Conservation (phyloP, 1,284 basidiomycete species). For the Sporisorium reilianum region DNA sequence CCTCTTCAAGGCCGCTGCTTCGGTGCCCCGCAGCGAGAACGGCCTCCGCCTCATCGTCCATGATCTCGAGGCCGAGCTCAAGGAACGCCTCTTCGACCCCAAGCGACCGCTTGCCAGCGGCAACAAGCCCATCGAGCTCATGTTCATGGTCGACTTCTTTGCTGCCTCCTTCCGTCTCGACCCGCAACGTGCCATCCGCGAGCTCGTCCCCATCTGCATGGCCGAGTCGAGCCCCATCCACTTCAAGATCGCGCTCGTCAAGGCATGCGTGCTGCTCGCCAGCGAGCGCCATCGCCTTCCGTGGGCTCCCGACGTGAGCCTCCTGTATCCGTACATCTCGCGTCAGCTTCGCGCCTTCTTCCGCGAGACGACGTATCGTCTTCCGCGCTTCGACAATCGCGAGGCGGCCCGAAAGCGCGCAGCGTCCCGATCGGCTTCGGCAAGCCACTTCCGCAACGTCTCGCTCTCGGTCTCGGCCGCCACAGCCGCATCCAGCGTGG, state of each 20-base stretch:
- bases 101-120: slow-evolving; percentile 46
- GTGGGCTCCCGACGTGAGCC: slow-evolving; percentile 53
- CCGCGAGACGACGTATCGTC: slow-evolving; percentile 46
- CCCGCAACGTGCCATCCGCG: slow-evolving; percentile 52
- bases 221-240: slow-evolving; percentile 48
- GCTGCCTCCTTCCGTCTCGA: slow-evolving; percentile 66
- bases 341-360: slow-evolving; percentile 46
- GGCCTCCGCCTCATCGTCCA: slow-evolving; percentile 78
- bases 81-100: slow-evolving; percentile 63
- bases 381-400: slow-evolving; percentile 41
- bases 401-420: slow-evolving; percentile 37
- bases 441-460: slow-evolving; percentile 28
- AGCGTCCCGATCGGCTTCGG: slow-evolving; percentile 19
- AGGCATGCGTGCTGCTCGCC: slow-evolving; percentile 54
- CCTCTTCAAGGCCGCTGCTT: slow-evolving; percentile 82
- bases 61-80: slow-evolving; percentile 60
- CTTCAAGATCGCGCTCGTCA: slow-evolving; percentile 60
- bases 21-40: slow-evolving; percentile 73
- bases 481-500: slow-evolving; percentile 32
- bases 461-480: slow-evolving; percentile 33
- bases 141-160: slow-evolving; percentile 64
- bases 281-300: slow-evolving; percentile 51
- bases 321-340: slow-evolving; percentile 58
- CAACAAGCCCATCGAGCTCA: slow-evolving; percentile 57
- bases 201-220: slow-evolving; percentile 58